These are phyloP conservation scores for Biscogniauxia mediterranea DNA, from an alignment of 2,329 filamentous ascomycete genomes.

Conservation along the genomic window DNA sequence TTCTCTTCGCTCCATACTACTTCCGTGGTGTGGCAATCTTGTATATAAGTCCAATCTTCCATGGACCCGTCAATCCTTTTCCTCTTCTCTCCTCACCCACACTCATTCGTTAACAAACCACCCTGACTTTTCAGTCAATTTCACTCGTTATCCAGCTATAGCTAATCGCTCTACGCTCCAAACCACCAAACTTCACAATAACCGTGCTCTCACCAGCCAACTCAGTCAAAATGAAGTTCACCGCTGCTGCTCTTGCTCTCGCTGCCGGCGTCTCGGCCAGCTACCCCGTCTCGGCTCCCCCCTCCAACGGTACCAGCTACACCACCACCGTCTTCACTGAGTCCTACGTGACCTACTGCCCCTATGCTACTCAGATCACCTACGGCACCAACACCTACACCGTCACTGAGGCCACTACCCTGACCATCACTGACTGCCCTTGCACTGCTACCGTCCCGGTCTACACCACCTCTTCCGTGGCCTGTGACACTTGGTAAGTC, in stretches of 20 bases:
- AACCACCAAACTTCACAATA: constrained; percentile 25
- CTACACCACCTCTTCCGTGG: constrained; percentile 48
- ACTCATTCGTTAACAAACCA: constrained; percentile 44
- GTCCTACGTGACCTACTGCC: constrained; percentile 70
- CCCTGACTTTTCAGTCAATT: constrained; percentile 58
- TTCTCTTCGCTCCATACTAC: constrained; percentile 4
- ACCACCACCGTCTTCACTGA: constrained; percentile 66
- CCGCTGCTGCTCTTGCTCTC: constrained; percentile 52
- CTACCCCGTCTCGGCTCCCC: constrained; percentile 20
- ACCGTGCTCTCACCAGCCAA: constrained; percentile 40
- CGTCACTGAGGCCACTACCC: constrained; percentile 64
- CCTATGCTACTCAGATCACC: constrained; percentile 61
- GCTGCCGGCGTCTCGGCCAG: constrained; percentile 41
- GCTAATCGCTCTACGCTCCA: constrained; percentile 27
- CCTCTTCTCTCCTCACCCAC: constrained; percentile 47
- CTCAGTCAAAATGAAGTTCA: constrained; percentile 65
- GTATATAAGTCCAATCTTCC: constrained; percentile 49
- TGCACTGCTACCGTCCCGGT: constrained; percentile 65
- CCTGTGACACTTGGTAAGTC: constrained; percentile 34
- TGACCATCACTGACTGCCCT: constrained; percentile 71
- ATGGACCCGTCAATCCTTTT: constrained; percentile 37
- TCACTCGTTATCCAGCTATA: constrained; percentile 50
- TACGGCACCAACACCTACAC: constrained; percentile 67
- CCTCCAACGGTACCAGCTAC: constrained; percentile 48
- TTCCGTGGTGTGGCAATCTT: constrained; percentile 11